These are phyloP conservation scores for Sicyos baderoa DNA, from an alignment of 306 rosid species.

Conservation along the genomic window DNA sequence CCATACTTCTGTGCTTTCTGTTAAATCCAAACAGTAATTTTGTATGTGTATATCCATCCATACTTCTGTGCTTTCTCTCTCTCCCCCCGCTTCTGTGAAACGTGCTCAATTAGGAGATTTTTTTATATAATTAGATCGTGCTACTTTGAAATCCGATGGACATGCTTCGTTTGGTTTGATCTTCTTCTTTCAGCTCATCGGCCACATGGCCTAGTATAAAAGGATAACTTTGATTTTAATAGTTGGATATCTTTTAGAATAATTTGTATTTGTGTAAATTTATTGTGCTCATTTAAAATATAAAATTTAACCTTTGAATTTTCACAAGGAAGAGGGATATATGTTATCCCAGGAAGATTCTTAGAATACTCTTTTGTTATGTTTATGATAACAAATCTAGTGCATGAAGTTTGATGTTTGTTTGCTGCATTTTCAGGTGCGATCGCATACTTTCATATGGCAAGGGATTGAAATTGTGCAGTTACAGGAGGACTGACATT, in stretches of 20 bases:
- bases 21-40: too few relatives aligned
- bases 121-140: too few relatives aligned
- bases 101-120: too few relatives aligned
- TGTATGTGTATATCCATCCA: too few relatives aligned
- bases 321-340: slow-evolving; percentile 1
- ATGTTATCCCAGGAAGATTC: too few relatives aligned
- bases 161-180: too few relatives aligned
- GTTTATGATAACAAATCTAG: slow-evolving; percentile 15
- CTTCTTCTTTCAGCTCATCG: too few relatives aligned
- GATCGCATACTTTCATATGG: slow-evolving; percentile 87
- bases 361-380: not conserved
- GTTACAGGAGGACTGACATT: slow-evolving; percentile 56
- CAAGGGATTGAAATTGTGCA: slow-evolving; percentile 59
- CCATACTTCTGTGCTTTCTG: too few relatives aligned
- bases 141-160: too few relatives aligned
- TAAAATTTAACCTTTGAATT: not conserved
- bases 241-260: not conserved
- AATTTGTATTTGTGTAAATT: not conserved
- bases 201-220: not conserved
- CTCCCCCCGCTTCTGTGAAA: too few relatives aligned
- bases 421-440: slow-evolving; percentile 55
- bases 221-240: not conserved
- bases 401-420: not conserved
- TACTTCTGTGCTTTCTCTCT: not conserved
- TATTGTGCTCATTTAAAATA: not conserved